Evolutionary conservation across 1,284 basidiomycete species (phyloP), one percentile per base, ranked within the genome.

Genomic region (Cryptococcus depauperatus): DNA sequence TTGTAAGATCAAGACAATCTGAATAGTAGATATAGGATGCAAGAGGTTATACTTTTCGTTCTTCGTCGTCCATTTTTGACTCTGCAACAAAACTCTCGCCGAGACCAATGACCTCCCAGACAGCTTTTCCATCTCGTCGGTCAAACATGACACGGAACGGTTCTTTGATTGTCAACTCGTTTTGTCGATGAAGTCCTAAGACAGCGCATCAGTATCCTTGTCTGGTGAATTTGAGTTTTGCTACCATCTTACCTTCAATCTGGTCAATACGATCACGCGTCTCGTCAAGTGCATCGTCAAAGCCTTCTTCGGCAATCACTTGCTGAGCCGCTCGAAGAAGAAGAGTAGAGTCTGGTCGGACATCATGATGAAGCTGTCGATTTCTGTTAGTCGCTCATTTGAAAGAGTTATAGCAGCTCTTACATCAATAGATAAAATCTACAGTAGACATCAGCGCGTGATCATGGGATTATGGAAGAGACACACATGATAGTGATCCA

Each of bases 391-490:
- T n/a, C n/a, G n/a, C n/a, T n/a, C n/a, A n/a, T n/a, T n/a, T n/a
- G n/a, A n/a, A n/a, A n/a, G n/a, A n/a, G n/a, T n/a, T 6, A 41
- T 16, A 39, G 28, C 27, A 21, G n/a, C 27, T 48, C 79, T 58
- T 54, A 85, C 84, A 62, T 88, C 87, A 50, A 87, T 84, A 5
- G 82, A 73, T 44, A 88, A 80, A 47, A 87, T 80, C 66, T 87
- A 82, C 25, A 14, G 13, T 22, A 10, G 9, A 34, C 10, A 19
- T 27, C 25, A 35, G 33, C 25, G 19, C 19, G 26, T 35, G 9
- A 8, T 38, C 21, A 44, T 11, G 1, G 29, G 30, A 13, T 44
- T 30, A 8, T n/a, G 14, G 19, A 8, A 19, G n/a, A 6, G 6
- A 58, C 68, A 52, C 44, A 71, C 68, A 55, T 72, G 69, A 28